Evolutionary conservation across 176 grass and related monocot species (phyloP).

Genomic region (Puccinellia tenuiflora): DNA sequence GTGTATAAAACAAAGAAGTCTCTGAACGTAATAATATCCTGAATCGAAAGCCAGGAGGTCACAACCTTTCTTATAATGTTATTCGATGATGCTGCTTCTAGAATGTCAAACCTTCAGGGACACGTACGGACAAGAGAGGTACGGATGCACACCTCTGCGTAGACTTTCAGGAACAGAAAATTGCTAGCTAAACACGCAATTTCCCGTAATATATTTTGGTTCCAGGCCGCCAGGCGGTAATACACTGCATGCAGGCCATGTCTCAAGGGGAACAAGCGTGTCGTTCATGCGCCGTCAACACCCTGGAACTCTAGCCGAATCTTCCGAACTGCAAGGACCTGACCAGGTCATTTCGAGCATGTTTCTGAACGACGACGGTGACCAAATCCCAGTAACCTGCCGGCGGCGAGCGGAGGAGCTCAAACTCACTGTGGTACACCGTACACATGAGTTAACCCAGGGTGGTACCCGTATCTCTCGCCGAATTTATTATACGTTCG

Average conservation of each 20-base stretch:
- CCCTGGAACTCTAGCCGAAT: background rate
- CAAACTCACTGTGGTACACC: background rate
- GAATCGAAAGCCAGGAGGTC: background rate
- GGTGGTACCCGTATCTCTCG: background rate
- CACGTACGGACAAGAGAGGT: background rate
- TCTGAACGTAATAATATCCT: too few relatives aligned
- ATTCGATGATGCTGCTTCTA: background rate
- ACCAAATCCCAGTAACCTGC: background rate
- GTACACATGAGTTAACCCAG: background rate
- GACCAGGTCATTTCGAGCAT: background rate
- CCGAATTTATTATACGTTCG: background rate
- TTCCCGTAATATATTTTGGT: background rate
- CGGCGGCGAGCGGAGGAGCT: too few relatives aligned
- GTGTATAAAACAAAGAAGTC: too few relatives aligned
- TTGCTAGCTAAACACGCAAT: background rate
- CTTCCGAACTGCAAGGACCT: background rate
- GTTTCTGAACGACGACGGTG: background rate
- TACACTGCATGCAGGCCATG: background rate
- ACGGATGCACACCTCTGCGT: background rate
- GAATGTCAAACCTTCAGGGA: background rate
- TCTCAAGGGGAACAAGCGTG: background rate
- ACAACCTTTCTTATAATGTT: background rate
- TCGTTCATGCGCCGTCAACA: background rate
- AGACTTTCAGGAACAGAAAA: background rate
- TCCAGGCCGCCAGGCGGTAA: background rate